A percentile compares a stretch with the other conserved stretches of the same genome.
phyloP scores from a whole-genome alignment of 495 filamentous ascomycete genomes.

The Hypoxylon rickii region DNA sequence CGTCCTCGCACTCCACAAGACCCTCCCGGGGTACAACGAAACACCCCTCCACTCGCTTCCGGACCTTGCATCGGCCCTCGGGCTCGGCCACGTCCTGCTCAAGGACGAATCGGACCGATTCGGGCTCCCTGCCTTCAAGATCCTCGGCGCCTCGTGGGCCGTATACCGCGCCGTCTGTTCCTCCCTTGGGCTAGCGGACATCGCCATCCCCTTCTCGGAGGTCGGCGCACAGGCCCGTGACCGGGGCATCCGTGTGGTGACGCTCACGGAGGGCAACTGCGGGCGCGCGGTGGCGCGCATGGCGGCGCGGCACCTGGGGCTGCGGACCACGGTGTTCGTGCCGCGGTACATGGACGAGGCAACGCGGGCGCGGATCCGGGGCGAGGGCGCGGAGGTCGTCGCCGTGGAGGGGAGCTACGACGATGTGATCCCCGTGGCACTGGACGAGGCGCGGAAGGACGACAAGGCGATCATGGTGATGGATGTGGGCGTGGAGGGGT shows the following conservation, averaged over 20 bases:
- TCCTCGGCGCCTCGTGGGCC: slow-evolving; percentile 74
- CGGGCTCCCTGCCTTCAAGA: slow-evolving; percentile 72
- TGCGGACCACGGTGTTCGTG: slow-evolving; percentile 59
- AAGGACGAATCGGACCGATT: slow-evolving; percentile 62
- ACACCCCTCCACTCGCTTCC: slow-evolving; percentile 58
- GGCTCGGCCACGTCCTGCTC: slow-evolving; percentile 56
- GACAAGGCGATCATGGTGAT: slow-evolving; percentile 58
- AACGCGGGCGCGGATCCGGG: slow-evolving; percentile 54
- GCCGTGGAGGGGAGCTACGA: slow-evolving; percentile 64
- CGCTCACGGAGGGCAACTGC: slow-evolving; percentile 70
- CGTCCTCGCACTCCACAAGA: slow-evolving; percentile 51
- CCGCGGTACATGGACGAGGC: slow-evolving; percentile 57
- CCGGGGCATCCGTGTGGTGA: slow-evolving; percentile 49
- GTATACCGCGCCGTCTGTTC: slow-evolving; percentile 58
- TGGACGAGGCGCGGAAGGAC: slow-evolving; percentile 41
- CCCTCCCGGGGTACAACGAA: slow-evolving; percentile 53
- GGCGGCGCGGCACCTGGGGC: slow-evolving; percentile 53
- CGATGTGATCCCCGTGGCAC: slow-evolving; percentile 52
- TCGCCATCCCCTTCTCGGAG: slow-evolving; percentile 41
- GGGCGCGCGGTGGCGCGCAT: slow-evolving; percentile 68
- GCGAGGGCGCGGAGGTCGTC: slow-evolving; percentile 59
- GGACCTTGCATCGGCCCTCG: slow-evolving; percentile 55
- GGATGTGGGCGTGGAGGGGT: slow-evolving; percentile 65
- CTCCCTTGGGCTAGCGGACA: slow-evolving; percentile 41
- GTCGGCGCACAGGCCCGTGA: slow-evolving; percentile 38